Base-by-base conservation (phyloP, 306 rosid genomes). In the Pyrus communis region DNA sequence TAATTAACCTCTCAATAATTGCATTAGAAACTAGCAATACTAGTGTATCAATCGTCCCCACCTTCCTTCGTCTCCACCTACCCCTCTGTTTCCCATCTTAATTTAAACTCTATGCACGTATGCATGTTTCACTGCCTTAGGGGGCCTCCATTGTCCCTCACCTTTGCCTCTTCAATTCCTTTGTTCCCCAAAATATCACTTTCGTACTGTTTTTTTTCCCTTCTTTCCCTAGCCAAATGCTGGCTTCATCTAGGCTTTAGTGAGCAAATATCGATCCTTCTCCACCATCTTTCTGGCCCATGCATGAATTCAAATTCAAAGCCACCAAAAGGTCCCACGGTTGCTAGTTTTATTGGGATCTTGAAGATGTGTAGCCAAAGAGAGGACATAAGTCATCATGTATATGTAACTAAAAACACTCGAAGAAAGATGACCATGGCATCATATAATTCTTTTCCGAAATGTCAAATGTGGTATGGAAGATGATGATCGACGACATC, bases 321-420 rank as follows among this genome's bases (percentile, higher is more conserved):
- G 43, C 40, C 42, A 46, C 12, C 11, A 25, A 31, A 4, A 54
- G 49, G 52, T 57, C 76, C 75, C 33, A 58, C 76, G 40, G 33
- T 22, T 55, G 33, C 49, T 6, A 21, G 21, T 33, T 22, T 55
- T 71, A 64, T 55, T 76, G 74, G 73, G 80, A 80, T 67, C 65
- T 67, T 69, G 75, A 83, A 75, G 79, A 73, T 75, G 74, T 51
- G 74, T 30, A 71, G 62, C 60, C 28, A 67, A 76, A 57, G 68
- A 14, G 42, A 77, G 68, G 73, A 73, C 79, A 75, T 58, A 59
- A 65, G 82, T 82, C 85, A 73, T 75, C 55, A 19, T 73, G 4
- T 11, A 11, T 5, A 33, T 33, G 38, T 33, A 33, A 33, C 10
- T 38, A 38, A 38, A 59, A 15, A 64, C 0, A 78, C 83, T 73